Conservation (phyloP, 129 eudicot species). For the Centella asiatica region DNA sequence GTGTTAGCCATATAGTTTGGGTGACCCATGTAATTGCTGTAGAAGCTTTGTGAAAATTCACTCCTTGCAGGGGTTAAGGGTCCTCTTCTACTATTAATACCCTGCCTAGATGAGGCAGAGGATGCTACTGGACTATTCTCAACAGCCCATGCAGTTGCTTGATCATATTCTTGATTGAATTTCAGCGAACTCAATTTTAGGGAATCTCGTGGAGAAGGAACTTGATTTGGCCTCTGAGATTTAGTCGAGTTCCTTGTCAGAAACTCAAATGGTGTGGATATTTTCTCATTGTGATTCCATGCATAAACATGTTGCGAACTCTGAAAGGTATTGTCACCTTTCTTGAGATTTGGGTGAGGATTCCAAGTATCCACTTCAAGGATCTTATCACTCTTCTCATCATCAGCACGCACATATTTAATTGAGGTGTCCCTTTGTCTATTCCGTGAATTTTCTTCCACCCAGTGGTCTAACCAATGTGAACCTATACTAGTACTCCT, state of each 20-base stretch:
- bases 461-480: conserved; percentile 64
- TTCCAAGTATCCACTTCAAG: conserved; percentile 94
- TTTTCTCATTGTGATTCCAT: conserved; percentile 20
- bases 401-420: conserved; percentile 34
- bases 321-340: conserved; percentile 19
- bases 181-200: conserved; percentile 45
- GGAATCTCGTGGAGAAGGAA: conserved; percentile 33
- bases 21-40: conserved; percentile 46
- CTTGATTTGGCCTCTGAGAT: conserved; percentile 41
- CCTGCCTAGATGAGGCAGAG: conserved; percentile 56
- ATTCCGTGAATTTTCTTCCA: conserved; percentile 60
- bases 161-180: conserved; percentile 35
- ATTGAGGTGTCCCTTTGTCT: conserved; percentile 15
- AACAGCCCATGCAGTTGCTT: conserved; percentile 28
- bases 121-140: conserved; percentile 49
- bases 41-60: conserved; percentile 58
- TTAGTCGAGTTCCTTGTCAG: conserved; percentile 31
- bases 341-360: conserved; percentile 40
- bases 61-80: conserved; percentile 48
- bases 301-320: conserved; percentile 19
- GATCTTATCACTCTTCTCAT: conserved; percentile 69
- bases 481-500: conserved; percentile 18
- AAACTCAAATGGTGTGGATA: conserved; percentile 18
- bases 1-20: conserved; percentile 90
- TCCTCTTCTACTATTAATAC: conserved; percentile 41